Base-by-base conservation (phyloP, 805 yeast genomes). In the Peterozyma toletana region DNA sequence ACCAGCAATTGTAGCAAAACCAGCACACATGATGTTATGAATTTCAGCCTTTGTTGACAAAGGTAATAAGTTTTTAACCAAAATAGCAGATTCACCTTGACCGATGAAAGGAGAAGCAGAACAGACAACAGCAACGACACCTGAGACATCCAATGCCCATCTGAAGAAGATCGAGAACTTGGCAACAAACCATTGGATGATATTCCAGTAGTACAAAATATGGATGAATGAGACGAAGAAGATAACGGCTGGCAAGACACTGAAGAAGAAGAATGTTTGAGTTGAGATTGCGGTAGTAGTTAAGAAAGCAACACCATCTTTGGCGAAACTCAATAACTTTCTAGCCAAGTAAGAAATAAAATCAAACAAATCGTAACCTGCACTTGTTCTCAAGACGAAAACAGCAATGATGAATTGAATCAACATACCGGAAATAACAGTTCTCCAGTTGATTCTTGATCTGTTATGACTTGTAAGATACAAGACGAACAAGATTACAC, bases 51-150 rank as follows among this genome's bases (percentile, higher is more conserved):
- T 68, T 40, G 84, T 78, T 51, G 76, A 66, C 56, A 63, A 77
- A 3, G 82, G 82, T 52, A 78, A 56, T 49, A 78, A 74, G 44
- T 77, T 78, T 55, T 78, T 77, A 53, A 78, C 69, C 53, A 78
- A 70, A 48, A 79, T 71, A 6, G 83, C 83, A 41, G 77, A 68
- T 61, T 78, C 85, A 53, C 84, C 84, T 50, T 75, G 78, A 37
- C 85, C 85, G 50, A 78, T 68, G 57, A 78, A 78, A 4, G 85
- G 85, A 27, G 83, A 73, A 1, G 83, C 84, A 38, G 83, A 80
- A 4, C 82, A 82, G 30, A 77, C 79, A 39, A 77, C 73, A 18
- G 83, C 75, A 55, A 79, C 85, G 40, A 83, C 82, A 51, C 84
- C 85, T 21, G 78, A 68, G 21, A 76, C 73, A 46, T 67, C 63